phyloP scores from a whole-genome alignment of 768 basidiomycete genomes.

The Chalciporus chontae region DNA sequence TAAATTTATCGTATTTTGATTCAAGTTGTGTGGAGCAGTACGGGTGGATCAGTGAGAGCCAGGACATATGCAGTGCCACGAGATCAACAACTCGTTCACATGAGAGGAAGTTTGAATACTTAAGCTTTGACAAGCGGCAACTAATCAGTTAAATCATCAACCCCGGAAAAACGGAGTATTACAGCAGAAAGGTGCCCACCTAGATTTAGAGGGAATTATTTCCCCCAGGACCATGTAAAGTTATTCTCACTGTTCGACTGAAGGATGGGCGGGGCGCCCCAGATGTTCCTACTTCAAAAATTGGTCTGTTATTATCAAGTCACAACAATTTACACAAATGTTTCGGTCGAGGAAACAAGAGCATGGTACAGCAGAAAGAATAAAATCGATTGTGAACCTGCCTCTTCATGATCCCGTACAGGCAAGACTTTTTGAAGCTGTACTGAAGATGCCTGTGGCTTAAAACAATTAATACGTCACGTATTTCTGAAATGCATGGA shows the following conservation, averaged over 20 bases:
- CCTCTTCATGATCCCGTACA: conserved; percentile 34
- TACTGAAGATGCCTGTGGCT: conserved; percentile 31
- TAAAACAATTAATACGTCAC: conserved; percentile 29
- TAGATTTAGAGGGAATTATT: too few species aligned
- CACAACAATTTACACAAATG: conserved; percentile 32
- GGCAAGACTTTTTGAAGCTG: conserved; percentile 27
- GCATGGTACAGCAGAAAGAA: conserved; percentile 27
- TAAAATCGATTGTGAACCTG: conserved; percentile 37
- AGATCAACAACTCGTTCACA: neutral
- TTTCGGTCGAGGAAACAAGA: conserved; percentile 32
- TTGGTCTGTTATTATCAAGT: conserved; percentile 21
- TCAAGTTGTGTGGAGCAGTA: too few species aligned
- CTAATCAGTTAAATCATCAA: neutral
- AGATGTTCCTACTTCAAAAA: conserved; percentile 18
- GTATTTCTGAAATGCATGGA: conserved; percentile 28
- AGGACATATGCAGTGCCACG: neutral
- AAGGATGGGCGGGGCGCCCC: neutral
- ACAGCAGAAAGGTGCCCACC: neutral
- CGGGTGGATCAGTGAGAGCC: too few species aligned
- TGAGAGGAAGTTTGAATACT: neutral
- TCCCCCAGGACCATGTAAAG: neutral
- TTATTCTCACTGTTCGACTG: neutral
- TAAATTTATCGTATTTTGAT: too few species aligned
- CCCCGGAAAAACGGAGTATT: neutral
- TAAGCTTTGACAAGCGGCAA: neutral